Base-by-base conservation (phyloP, 306 rosid species). In the Casuarina glauca region DNA sequence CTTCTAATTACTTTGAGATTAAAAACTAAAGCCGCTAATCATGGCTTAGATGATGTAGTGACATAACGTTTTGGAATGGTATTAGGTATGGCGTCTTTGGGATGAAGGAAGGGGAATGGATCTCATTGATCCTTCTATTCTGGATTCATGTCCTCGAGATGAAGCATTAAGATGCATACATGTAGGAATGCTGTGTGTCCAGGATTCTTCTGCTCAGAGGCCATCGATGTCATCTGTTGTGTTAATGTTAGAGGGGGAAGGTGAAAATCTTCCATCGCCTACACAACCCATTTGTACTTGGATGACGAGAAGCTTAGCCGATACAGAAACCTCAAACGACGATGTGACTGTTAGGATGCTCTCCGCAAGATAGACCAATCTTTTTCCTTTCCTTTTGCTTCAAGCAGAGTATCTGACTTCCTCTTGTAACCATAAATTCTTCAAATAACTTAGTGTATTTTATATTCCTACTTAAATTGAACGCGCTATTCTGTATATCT, bases 31-130 rank as follows among this genome's bases (percentile, higher is more conserved):
- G 9, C 16, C 42, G 67, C 42, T 46, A 70, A 57, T 3, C 3
- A 13, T 46, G 48, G 41, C 45, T 44, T 45, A 69, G 38, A 69
- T 69, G 46, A 16, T 13, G 54, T 61, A 5, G 9, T 36, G 16
- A 83, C 46, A 57, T 43, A 79, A 36, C 48, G 12, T 77, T 72
- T 49, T 70, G 81, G 35, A 62, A 88, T 70, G 73, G 46, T 74
- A 87, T 84, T 80, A 94, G 98, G 98, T 94, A 0, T 94, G 98
- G 97, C 69, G 89, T 76, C 90, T 90, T 20, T 94, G 96, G 97
- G 87, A 82, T 57, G 93, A 90, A 74, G 82, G 74, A 12, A 83
- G 69, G 80, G 81, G 89, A 67, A 81, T 75, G 66, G 96, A 91
- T 62, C 87, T 94, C 35, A 76, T 94, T 3, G 98, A 94, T 77